These are phyloP conservation scores for Myriosclerotinia curreyana DNA, from an alignment of 2,329 filamentous ascomycete genomes.

Conservation along the genomic window DNA sequence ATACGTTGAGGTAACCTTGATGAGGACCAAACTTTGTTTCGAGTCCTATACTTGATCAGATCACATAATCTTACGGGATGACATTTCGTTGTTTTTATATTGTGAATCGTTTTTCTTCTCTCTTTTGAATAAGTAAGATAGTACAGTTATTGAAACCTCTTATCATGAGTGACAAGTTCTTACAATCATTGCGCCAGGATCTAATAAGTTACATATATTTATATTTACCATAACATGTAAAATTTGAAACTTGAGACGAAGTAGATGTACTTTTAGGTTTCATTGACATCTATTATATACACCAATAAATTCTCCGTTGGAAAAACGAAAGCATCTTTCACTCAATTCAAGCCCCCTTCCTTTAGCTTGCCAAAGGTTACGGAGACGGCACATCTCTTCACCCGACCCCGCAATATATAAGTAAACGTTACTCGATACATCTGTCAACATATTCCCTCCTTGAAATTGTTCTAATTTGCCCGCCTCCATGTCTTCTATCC, in stretches of 20 bases:
- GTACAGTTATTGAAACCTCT: background rate
- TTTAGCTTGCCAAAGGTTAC: background rate
- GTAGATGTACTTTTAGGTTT: background rate
- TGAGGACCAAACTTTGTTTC: background rate
- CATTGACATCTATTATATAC: background rate
- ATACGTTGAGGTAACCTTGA: background rate
- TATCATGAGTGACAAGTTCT: background rate
- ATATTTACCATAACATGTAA: background rate
- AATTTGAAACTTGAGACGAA: conserved; percentile 18
- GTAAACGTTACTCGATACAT: background rate
- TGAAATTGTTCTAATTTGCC: background rate
- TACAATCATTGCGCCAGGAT: background rate
- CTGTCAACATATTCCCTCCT: background rate
- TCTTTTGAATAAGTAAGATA: background rate
- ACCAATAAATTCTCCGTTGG: background rate
- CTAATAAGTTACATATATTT: conserved; percentile 1
- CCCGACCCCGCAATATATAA: background rate
- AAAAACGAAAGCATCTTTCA: background rate
- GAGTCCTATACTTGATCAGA: background rate
- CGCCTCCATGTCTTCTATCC: conserved; percentile 29
- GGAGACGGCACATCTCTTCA: conserved; percentile 6
- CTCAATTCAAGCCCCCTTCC: background rate
- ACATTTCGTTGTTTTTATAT: background rate
- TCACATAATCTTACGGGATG: background rate
- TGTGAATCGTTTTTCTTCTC: background rate